Evolutionary conservation across 345 rosid species (phyloP).

Genomic region (Brassica cretica): DNA sequence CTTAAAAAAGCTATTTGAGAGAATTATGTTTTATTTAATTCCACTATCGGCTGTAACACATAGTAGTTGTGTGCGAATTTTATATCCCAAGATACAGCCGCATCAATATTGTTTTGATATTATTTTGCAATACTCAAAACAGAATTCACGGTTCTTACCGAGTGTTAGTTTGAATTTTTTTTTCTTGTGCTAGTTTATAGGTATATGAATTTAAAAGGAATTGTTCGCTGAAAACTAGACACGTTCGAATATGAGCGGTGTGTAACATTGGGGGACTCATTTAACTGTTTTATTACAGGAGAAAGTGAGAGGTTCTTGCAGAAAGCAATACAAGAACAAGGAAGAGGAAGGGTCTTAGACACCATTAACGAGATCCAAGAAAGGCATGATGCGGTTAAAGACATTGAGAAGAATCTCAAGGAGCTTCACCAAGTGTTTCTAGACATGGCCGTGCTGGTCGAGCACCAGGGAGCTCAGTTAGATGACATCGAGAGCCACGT

Average conservation of each 20-base stretch:
- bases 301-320: slow-evolving; percentile 88
- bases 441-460: slow-evolving; percentile 83
- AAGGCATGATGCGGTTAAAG: slow-evolving; percentile 86
- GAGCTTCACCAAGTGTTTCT: slow-evolving; percentile 89
- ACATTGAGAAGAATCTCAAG: slow-evolving; percentile 70
- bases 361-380: slow-evolving; percentile 83
- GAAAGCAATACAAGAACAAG: slow-evolving; percentile 91
- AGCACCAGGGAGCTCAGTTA: slow-evolving; percentile 73
- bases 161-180: no score
- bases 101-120: no score
- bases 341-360: slow-evolving; percentile 74
- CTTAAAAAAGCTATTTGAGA: no score
- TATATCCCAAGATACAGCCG: no score
- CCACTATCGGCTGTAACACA: no score
- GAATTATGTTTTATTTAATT: no score
- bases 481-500: slow-evolving; percentile 84
- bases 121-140: no score
- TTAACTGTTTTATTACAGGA: slow-evolving; percentile 45
- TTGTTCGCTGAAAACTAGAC: neutral
- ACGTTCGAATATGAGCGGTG: slow-evolving; percentile 1
- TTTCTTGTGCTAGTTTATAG: neutral
- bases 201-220: neutral
- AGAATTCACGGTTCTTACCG: no score
- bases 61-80: no score
- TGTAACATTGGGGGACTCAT: neutral